These are phyloP conservation scores for Diaporthe helianthi DNA, from an alignment of 2,329 filamentous ascomycete genomes.

Conservation along the genomic window DNA sequence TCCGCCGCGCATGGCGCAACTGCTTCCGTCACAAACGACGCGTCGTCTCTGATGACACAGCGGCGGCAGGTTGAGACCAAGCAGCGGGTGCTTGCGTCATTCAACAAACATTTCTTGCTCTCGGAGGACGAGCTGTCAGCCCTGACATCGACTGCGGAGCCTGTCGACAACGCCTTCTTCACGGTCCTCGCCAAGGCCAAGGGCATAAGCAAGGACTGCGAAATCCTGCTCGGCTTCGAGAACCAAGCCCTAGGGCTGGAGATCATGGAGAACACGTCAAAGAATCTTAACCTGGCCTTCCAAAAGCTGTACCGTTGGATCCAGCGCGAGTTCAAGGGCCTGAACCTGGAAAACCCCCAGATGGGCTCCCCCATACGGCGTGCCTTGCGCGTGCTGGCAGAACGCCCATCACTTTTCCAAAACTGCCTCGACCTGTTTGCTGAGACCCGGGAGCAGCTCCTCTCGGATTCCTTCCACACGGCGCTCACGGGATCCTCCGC, in stretches of 20 bases:
- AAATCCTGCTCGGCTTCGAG: constrained; percentile 87
- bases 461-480: constrained; percentile 88
- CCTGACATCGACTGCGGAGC: constrained; percentile 79
- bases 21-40: constrained; percentile 77
- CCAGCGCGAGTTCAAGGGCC: constrained; percentile 87
- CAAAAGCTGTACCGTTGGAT: constrained; percentile 97
- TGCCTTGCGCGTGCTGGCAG: constrained; percentile 85
- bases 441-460: constrained; percentile 83
- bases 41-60: constrained; percentile 74
- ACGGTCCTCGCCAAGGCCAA: constrained; percentile 78
- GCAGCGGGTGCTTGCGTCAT: constrained; percentile 77
- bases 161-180: constrained; percentile 88
- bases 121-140: constrained; percentile 79
- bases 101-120: constrained; percentile 83
- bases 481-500: constrained; percentile 79
- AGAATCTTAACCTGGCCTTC: constrained; percentile 85
- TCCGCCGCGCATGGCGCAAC: constrained; percentile 77
- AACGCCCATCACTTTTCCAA: constrained; percentile 88
- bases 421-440: constrained; percentile 93
- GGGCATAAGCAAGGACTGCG: constrained; percentile 86
- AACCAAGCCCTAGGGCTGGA: constrained; percentile 88
- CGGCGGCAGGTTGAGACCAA: constrained; percentile 79
- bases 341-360: constrained; percentile 94
- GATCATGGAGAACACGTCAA: constrained; percentile 89
- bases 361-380: constrained; percentile 85